These are phyloP conservation scores for Jaltomata sinuosa DNA, from an alignment of 257 asterid genomes.

Conservation along the genomic window DNA sequence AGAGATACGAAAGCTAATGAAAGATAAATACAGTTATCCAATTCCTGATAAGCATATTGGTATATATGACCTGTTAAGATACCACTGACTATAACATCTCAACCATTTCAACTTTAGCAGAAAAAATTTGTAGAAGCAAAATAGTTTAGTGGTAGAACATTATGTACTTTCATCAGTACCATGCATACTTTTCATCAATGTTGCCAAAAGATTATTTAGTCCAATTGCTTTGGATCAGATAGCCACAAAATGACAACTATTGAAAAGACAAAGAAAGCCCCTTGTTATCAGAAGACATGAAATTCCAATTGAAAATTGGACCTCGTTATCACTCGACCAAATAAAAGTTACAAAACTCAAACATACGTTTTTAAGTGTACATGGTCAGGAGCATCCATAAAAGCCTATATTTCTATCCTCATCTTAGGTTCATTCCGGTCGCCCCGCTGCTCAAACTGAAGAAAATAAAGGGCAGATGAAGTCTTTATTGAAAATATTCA, in stretches of 20 bases:
- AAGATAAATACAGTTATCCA: background rate
- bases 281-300: background rate
- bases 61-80: background rate
- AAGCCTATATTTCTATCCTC: slow-evolving; percentile 11
- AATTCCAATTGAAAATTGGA: background rate
- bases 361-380: slow-evolving; percentile 19
- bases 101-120: background rate
- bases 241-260: background rate
- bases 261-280: background rate
- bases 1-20: background rate
- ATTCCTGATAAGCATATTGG: background rate
- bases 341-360: slow-evolving; percentile 19
- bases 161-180: background rate
- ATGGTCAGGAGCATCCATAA: slow-evolving; percentile 28
- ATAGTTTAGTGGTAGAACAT: background rate
- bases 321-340: slow-evolving; percentile 9
- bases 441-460: slow-evolving; percentile 16
- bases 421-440: slow-evolving; percentile 13
- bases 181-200: background rate
- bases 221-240: background rate
- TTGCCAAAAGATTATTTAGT: background rate
- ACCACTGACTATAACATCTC: background rate
- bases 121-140: background rate
- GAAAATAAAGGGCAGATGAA: slow-evolving; percentile 4
- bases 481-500: slow-evolving; percentile 28